Base-by-base conservation (phyloP, 2,329 filamentous ascomycete species). In the Clonostachys chloroleuca region DNA sequence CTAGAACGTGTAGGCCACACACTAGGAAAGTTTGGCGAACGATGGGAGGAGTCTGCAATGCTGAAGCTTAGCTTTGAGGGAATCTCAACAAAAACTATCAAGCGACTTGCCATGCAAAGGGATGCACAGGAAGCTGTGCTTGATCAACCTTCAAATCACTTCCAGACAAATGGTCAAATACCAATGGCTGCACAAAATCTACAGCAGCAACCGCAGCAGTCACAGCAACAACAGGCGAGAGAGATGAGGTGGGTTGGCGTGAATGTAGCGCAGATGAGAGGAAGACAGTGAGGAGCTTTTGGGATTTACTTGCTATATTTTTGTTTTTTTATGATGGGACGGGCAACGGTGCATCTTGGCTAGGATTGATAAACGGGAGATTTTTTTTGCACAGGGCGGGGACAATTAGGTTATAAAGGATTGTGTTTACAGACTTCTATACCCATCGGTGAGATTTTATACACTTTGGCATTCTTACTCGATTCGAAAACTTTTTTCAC, bases 11-110 rank as follows among this genome's bases (percentile, higher is more conserved):
- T 81, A 8, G 68, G 70, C 5, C 69, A 77, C 50, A 80, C 77
- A 1, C 62, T 86, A 16, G 69, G 66, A 13, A 72, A 69, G n/a
- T 84, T 78, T 49, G 80, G 80, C 34, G 70, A 80, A 51, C 69
- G 80, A 3, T 86, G 82, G 82, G 73, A 74, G 5, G 73, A 82
- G 49, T 77, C 79, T 3, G 65, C 72, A 34, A 69, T 73, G 49
- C 67, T 84, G n/a, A 69, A 73, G 50, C 64, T 70, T 37, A 75
- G 67, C 37, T 84, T 84, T 54, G 74, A 81, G 51, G 59, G 60
- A 43, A 69, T 72, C 12, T 81, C 73, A 5, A 64, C 61, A 33
- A 67, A 73, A 42, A 65, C 74, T 6, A 52, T 74, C 20, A 65
- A 72, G 5, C 63, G 68, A 4, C 62, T 83, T 13, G 63, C 58